Conservation (phyloP, 352 stramenopile species). For the Peronospora tabacina region DNA sequence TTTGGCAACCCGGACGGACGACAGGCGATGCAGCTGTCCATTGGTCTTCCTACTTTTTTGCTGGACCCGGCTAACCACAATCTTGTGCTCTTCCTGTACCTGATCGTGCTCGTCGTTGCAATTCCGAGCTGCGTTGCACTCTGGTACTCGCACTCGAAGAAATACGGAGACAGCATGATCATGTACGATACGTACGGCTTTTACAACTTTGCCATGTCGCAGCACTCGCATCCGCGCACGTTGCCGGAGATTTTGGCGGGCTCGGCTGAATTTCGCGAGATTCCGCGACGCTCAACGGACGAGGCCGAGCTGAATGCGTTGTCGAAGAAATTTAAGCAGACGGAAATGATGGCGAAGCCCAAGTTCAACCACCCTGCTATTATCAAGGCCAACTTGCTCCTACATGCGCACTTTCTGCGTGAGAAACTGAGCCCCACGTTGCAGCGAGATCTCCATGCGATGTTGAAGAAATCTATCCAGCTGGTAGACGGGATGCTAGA, state of each 20-base stretch:
- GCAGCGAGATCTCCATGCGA: conserved; percentile 88
- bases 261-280: conserved; percentile 85
- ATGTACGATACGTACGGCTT: conserved; percentile 99
- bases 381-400: conserved; percentile 80
- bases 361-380: conserved; percentile 84
- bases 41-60: conserved; percentile 96
- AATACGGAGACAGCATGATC: conserved; percentile 98
- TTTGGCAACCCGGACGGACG: conserved; percentile 98
- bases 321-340: conserved; percentile 73
- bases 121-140: conserved; percentile 93
- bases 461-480: conserved; percentile 92
- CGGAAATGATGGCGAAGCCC: conserved; percentile 74
- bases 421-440: conserved; percentile 69
- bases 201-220: conserved; percentile 95
- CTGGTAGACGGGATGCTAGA: conserved; percentile 99
- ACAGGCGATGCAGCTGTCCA: conserved; percentile 92
- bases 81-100: conserved; percentile 96
- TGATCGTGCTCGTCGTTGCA: conserved; percentile 97
- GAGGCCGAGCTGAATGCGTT: conserved; percentile 55
- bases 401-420: conserved; percentile 94
- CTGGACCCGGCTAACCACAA: conserved; percentile 97
- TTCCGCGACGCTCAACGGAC: conserved; percentile 56
- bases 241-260: conserved; percentile 92
- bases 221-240: conserved; percentile 91
- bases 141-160: conserved; percentile 96